Conservation (phyloP, 345 rosid species). For the rapeseed (Brassica napus) region DNA sequence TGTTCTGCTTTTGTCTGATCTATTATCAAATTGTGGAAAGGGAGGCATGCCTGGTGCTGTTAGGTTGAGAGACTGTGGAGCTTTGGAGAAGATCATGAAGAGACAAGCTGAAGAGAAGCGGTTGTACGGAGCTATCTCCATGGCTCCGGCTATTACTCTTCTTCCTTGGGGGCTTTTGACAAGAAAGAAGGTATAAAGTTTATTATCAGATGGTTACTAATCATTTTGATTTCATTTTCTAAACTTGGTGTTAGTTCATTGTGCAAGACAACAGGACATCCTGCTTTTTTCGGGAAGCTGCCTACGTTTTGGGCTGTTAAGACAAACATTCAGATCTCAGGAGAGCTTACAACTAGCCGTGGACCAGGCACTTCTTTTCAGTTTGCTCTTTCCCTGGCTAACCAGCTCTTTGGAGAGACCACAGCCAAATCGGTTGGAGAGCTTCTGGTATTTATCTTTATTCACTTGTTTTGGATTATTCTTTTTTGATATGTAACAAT, state of each 20-base stretch:
- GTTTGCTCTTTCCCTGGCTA: constrained; percentile 78
- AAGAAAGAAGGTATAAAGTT: constrained; percentile 60
- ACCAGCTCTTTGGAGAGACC: constrained; percentile 80
- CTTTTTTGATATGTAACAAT: background rate
- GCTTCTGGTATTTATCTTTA: constrained; percentile 50
- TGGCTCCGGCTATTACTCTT: constrained; percentile 93
- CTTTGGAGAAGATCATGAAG: constrained; percentile 64
- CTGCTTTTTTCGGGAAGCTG: constrained; percentile 78
- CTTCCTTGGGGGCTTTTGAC: constrained; percentile 94
- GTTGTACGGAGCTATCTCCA: constrained; percentile 83
- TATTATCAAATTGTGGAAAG: constrained; percentile 38
- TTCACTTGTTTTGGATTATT: background rate
- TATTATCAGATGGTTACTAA: background rate
- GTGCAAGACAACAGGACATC: constrained; percentile 89
- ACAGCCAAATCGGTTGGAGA: constrained; percentile 62
- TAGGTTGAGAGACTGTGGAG: constrained; percentile 73
- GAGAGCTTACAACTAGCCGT: constrained; percentile 90
- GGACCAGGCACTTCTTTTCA: constrained; percentile 90
- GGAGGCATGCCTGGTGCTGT: constrained; percentile 99
- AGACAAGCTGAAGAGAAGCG: constrained; percentile 77
- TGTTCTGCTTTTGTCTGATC: background rate
- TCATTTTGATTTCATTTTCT: constrained; percentile 27
- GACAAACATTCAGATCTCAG: constrained; percentile 80
- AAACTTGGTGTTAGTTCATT: background rate
- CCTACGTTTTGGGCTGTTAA: constrained; percentile 92